Conservation (phyloP, 176 grass and related monocot genomes). For the Oryza punctata region DNA sequence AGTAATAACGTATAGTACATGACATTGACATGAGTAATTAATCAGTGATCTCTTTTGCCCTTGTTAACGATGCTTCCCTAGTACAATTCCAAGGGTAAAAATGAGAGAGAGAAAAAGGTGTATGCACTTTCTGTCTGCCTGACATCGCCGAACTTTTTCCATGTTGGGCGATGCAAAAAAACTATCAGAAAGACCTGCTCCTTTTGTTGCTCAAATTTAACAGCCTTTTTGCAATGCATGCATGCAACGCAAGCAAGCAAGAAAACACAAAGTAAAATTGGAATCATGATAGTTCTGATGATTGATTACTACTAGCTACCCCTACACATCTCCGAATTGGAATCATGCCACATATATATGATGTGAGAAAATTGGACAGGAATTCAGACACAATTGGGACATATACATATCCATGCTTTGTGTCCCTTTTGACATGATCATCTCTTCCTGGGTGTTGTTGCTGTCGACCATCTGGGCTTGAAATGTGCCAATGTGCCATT, state of each 20-base stretch:
- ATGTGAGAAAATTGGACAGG: conserved; percentile 6
- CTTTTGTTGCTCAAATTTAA: conserved; percentile 30
- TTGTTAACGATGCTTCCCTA: neutral
- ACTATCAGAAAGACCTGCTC: neutral
- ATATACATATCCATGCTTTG: neutral
- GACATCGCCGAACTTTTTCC: conserved; percentile 5
- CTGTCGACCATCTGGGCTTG: neutral
- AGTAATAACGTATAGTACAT: neutral
- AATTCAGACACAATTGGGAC: neutral
- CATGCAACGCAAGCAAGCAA: conserved; percentile 2
- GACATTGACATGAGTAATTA: neutral
- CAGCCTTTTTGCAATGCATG: conserved; percentile 39
- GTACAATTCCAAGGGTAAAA: neutral
- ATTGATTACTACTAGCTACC: neutral
- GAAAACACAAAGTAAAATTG: neutral
- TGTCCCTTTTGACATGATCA: neutral
- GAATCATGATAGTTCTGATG: conserved; percentile 44
- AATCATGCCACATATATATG: conserved; percentile 51
- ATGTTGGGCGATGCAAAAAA: neutral
- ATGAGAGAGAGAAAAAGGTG: neutral
- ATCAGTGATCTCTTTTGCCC: neutral
- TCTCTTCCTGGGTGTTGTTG: neutral
- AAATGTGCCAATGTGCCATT: neutral
- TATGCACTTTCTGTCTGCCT: conserved; percentile 5
- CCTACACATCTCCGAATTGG: neutral